Evolutionary conservation across 2,329 filamentous ascomycete genomes (phyloP).

Genomic region (Elsinoe necatrix): DNA sequence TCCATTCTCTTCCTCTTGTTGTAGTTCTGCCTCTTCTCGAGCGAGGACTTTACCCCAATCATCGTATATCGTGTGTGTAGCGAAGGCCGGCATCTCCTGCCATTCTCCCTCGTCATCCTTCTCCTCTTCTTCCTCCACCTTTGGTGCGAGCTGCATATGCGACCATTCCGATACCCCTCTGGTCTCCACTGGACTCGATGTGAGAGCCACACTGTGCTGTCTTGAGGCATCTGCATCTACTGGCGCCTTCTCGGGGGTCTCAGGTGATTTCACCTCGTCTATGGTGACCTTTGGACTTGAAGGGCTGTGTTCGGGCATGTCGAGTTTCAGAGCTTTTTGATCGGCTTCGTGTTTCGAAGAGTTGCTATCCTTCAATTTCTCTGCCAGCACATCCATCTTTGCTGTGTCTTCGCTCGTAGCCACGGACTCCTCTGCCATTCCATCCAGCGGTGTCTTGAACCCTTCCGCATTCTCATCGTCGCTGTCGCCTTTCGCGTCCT

Average conservation of each 20-base stretch:
- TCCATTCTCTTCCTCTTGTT: slow-evolving; percentile 55
- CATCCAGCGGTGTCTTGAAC: slow-evolving; percentile 3
- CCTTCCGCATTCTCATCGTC: slow-evolving; percentile 19
- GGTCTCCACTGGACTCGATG: slow-evolving; percentile 13
- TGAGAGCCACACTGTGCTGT: slow-evolving; percentile 6
- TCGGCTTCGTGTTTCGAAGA: background rate
- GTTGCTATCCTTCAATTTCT: background rate
- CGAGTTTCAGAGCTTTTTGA: background rate
- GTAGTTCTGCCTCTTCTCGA: slow-evolving; percentile 61
- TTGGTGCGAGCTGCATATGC: slow-evolving; percentile 55
- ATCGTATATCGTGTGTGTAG: slow-evolving; percentile 90
- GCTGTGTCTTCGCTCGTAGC: background rate
- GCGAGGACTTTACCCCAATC: slow-evolving; percentile 85
- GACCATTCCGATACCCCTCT: slow-evolving; percentile 69
- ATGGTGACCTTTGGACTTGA: background rate
- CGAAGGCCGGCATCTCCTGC: slow-evolving; percentile 92
- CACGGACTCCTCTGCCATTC: background rate
- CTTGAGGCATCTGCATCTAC: background rate
- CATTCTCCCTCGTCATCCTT: slow-evolving; percentile 62
- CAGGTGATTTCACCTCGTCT: slow-evolving; percentile 2
- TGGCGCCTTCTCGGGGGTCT: background rate
- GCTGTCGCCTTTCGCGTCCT: slow-evolving; percentile 12
- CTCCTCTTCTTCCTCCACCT: slow-evolving; percentile 43
- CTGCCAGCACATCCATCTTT: background rate
- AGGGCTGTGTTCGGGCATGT: background rate